These are phyloP conservation scores for Globisporangium okanoganense DNA, from an alignment of 352 stramenopile species.

Conservation along the genomic window DNA sequence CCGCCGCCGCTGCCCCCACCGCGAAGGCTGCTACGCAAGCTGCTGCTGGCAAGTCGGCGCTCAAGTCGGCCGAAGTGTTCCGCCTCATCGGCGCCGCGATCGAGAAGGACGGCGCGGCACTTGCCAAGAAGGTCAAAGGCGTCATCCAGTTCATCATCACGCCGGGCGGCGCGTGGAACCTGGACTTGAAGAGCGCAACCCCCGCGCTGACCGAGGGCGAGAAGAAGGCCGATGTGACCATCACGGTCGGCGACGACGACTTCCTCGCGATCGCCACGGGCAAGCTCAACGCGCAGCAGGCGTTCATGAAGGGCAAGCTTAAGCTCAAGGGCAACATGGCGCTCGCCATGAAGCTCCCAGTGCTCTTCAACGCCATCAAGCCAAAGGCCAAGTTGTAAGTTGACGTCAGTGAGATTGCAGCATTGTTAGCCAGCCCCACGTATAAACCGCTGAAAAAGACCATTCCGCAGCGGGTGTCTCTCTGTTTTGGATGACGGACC, in stretches of 20 bases:
- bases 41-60: slow-evolving; percentile 14
- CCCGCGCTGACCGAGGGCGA: slow-evolving; percentile 50
- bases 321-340: slow-evolving; percentile 96
- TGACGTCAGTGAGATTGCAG: too few species aligned
- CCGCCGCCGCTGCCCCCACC: slow-evolving; percentile 19
- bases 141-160: slow-evolving; percentile 79
- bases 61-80: slow-evolving; percentile 76
- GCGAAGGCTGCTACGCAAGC: slow-evolving; percentile 13
- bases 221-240: slow-evolving; percentile 78
- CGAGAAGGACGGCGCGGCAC: slow-evolving; percentile 40
- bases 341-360: slow-evolving; percentile 93
- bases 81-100: slow-evolving; percentile 56
- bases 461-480: not conserved
- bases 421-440: too few species aligned
- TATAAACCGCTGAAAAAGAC: not conserved
- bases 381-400: slow-evolving; percentile 69
- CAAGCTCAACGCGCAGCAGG: slow-evolving; percentile 90
- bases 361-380: slow-evolving; percentile 90
- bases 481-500: not conserved
- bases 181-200: slow-evolving; percentile 70
- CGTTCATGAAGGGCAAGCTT: slow-evolving; percentile 95
- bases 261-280: slow-evolving; percentile 77
- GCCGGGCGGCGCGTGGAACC: slow-evolving; percentile 66
- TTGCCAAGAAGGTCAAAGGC: slow-evolving; percentile 80
- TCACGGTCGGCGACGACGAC: slow-evolving; percentile 71